A percentile compares a stretch with the other conserved stretches of the same genome.
Evolutionary conservation across 2,329 filamentous ascomycete genomes (phyloP).

Genomic region (Pseudogymnoascus sp.): DNA sequence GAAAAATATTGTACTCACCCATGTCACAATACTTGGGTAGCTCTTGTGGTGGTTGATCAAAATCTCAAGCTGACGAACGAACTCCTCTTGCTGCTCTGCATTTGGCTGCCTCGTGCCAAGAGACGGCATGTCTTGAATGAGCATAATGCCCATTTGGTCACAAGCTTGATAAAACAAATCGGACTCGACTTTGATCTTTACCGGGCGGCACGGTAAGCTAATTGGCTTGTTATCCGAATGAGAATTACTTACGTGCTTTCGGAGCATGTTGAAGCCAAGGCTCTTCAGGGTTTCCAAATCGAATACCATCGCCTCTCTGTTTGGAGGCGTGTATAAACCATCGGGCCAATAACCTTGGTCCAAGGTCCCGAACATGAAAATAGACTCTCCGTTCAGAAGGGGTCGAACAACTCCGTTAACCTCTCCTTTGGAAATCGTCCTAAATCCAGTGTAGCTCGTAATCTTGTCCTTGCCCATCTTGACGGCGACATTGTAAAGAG

Average conservation of each 20-base stretch:
- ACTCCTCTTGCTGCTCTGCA: conserved; percentile 51
- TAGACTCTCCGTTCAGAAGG: conserved; percentile 56
- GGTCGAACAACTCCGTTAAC: conserved; percentile 42
- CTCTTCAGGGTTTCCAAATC: conserved; percentile 57
- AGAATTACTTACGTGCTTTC: conserved; percentile 52
- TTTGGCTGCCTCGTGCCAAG: conserved; percentile 37
- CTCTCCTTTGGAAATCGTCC: conserved; percentile 49
- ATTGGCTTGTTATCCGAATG: conserved; percentile 1
- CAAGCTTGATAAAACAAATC: conserved; percentile 62
- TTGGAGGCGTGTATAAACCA: conserved; percentile 58
- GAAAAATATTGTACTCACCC: conserved; percentile 36
- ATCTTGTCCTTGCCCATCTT: conserved; percentile 45
- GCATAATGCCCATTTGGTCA: conserved; percentile 51
- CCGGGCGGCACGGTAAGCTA: conserved; percentile 24
- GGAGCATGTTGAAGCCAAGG: conserved; percentile 62
- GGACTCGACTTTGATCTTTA: conserved; percentile 54
- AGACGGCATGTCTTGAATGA: conserved; percentile 68
- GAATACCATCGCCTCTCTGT: conserved; percentile 57
- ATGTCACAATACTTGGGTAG: conserved; percentile 57
- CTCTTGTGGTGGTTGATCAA: conserved; percentile 32
- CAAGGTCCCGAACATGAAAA: conserved; percentile 60
- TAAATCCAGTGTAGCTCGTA: conserved; percentile 61
- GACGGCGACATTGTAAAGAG: conserved; percentile 56
- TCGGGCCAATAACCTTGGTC: conserved; percentile 69
- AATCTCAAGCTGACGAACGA: conserved; percentile 49